Conservation (phyloP, 345 rosid genomes). For the Corymbia maculata region DNA sequence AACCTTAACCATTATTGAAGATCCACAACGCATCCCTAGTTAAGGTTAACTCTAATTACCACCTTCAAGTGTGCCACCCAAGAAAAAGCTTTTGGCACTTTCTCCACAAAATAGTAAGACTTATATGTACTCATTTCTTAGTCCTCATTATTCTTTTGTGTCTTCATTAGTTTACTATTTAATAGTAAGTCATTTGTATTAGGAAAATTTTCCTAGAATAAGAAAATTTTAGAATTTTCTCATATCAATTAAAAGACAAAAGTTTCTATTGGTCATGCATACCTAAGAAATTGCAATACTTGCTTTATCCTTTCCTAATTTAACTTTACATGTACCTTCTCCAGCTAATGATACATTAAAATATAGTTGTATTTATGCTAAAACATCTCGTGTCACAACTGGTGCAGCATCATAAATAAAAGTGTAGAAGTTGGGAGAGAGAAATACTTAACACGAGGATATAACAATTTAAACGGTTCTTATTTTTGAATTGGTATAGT, state of each 20-base stretch:
- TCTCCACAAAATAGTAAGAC: neutral
- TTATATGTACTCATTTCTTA: neutral
- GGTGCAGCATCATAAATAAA: rapidly evolving
- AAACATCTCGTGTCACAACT: rapidly evolving
- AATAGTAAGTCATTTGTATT: neutral
- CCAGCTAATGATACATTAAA: neutral
- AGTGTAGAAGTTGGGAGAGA: neutral
- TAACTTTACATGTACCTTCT: neutral
- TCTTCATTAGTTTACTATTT: neutral
- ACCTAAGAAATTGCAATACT: neutral
- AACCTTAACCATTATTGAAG: no score
- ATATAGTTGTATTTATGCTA: neutral
- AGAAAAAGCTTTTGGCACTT: neutral
- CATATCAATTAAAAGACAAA: neutral
- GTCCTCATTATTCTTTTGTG: neutral
- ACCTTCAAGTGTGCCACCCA: neutral
- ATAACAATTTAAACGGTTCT: neutral
- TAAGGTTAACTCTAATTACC: neutral
- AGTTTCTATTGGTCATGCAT: neutral
- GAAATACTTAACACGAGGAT: neutral
- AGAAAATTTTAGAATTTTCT: neutral
- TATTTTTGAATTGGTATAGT: neutral
- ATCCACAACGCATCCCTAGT: no score
- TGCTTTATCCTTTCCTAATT: neutral
- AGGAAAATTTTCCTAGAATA: neutral